Base-by-base conservation (phyloP, 306 rosid species). In the Alnus rubra region DNA sequence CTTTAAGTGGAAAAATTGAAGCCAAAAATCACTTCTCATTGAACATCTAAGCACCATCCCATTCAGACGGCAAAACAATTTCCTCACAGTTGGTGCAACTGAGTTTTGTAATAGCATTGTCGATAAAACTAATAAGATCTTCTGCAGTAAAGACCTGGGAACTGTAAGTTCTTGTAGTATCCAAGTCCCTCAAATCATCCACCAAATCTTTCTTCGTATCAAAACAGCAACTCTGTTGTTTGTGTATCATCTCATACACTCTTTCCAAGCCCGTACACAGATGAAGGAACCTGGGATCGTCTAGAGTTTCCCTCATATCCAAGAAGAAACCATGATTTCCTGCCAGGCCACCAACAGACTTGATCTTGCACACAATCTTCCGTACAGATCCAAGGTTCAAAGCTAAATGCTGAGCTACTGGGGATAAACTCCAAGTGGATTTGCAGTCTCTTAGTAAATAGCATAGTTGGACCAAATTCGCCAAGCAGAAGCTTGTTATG, bases 71-170 rank as follows among this genome's bases (percentile, higher is more conserved):
- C 42, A 28, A 76, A n/a, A 35, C 35, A 60, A 28, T 59, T 51
- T 50, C 68, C 37, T 76, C 76, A 39, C 35, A 30, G 77, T 15
- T 53, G 23, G 59, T 49, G 51, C 80, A 80, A 50, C 75, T 31
- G 3, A 81, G 80, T 73, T 81, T 74, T 48, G 80, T 60, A 59
- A 87, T 53, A 73, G 80, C 76, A 49, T 23, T 62, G 53, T 82
- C 84, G 6, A 88, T 82, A 74, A 91, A 89, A 63, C 62, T 80
- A 74, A 88, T 79, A 52, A 95, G 97, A 85, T 89, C 94, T 58
- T 83, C 84, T 50, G 92, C 89, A 54, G 82, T 75, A 76, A 84
- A 85, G 79, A 89, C 50, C 49, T 69, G 84, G 77, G 81, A 88
- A 23, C 80, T n/a, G 62, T 35, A 78, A 30, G 79, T 84, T 91